Conservation (phyloP, 2,329 filamentous ascomycete genomes). For the Laburnicola sp. region DNA sequence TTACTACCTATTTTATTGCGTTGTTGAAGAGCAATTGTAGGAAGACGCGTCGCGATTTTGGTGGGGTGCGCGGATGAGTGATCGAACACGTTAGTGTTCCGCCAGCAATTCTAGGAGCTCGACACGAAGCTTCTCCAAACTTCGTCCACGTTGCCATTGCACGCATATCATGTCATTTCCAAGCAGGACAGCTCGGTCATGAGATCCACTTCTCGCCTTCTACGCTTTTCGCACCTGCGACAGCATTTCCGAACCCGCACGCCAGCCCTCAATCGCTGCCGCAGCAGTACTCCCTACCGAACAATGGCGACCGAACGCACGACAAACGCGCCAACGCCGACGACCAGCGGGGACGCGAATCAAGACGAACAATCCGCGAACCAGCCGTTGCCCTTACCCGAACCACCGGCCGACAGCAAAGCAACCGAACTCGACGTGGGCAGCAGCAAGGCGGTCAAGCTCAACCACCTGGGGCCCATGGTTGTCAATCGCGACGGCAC, state of each 20-base stretch:
- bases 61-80: too few relatives aligned
- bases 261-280: not conserved
- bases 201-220: not conserved
- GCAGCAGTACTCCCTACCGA: not conserved
- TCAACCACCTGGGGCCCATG: conserved; percentile 72
- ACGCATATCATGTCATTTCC: not conserved
- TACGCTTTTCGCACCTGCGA: not conserved
- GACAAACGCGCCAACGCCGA: not conserved
- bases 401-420: conserved; percentile 21
- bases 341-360: not conserved
- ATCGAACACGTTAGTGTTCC: too few relatives aligned
- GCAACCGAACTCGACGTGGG: conserved; percentile 42
- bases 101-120: not conserved
- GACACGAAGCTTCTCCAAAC: not conserved
- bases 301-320: not conserved
- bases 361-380: not conserved
- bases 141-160: not conserved
- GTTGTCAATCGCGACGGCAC: conserved; percentile 75
- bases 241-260: not conserved
- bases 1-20: too few relatives aligned
- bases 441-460: conserved; percentile 51
- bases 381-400: conserved; percentile 16
- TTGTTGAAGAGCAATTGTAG: too few relatives aligned
- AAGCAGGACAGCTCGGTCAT: not conserved
- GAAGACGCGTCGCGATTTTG: too few relatives aligned